Percentiles rank a stretch among this genome's conserved stretches.
Conservation (phyloP, 345 rosid genomes). For the Eucalyptus cloeziana region DNA sequence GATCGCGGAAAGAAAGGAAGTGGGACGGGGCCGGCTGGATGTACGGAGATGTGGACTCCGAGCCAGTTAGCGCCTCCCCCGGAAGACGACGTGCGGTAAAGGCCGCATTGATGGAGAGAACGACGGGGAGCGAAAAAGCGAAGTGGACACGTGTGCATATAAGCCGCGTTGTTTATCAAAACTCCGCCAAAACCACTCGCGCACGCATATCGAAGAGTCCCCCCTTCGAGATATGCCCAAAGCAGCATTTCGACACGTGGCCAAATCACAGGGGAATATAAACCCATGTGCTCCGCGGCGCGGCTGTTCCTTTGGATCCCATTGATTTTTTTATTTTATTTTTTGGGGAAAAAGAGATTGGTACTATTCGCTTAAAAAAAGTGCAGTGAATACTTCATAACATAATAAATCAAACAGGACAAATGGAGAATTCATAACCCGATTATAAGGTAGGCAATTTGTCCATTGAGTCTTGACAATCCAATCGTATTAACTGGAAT, state of each 20-base stretch:
- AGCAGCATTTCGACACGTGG: neutral
- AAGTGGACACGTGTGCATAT: neutral
- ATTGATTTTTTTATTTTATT: rapidly evolving
- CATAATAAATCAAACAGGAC: too few relatives aligned
- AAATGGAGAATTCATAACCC: rapidly evolving
- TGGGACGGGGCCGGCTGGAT: neutral
- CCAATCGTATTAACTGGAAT: too few relatives aligned
- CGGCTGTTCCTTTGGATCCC: neutral
- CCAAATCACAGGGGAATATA: neutral
- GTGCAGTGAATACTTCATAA: too few relatives aligned
- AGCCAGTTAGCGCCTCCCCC: neutral
- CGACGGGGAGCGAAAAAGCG: neutral
- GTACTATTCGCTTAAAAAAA: too few relatives aligned
- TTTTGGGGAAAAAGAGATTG: rapidly evolving
- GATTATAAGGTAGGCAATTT: too few relatives aligned
- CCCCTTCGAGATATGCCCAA: neutral
- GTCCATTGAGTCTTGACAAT: too few relatives aligned
- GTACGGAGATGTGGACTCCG: neutral
- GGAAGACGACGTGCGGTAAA: neutral
- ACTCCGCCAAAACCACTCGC: neutral
- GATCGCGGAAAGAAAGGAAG: neutral
- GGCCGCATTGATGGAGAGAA: neutral
- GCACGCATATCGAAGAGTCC: neutral
- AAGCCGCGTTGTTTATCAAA: neutral
- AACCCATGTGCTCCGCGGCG: neutral